Base-by-base conservation (phyloP, 139 green algal genomes). In the Closterium sp. region DNA sequence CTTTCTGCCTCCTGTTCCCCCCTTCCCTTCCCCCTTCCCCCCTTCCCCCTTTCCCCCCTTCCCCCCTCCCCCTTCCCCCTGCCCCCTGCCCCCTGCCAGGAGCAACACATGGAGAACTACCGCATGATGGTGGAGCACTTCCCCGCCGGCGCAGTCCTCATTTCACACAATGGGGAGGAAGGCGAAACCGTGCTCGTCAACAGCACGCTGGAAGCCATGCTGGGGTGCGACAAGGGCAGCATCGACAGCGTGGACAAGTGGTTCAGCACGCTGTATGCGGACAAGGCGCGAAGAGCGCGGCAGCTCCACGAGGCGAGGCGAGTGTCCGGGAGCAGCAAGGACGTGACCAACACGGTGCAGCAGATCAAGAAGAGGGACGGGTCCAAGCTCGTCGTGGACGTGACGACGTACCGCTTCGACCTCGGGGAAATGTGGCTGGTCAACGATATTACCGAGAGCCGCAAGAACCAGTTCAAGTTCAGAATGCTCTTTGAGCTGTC, bases 341-440 rank as follows among this genome's bases (percentile, higher is more conserved):
- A 33, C 4, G 83, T 86, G n/a, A 34, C n/a, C 10, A 33, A 86
- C 83, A 33, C 83, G 83, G n/a, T 86, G 30, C 83, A 86, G 83
- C n/a, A 86, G n/a, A 33, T 33, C 7, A 34, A 86, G n/a, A 33
- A 86, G n/a, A 86, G 31, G 83, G 83, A 33, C 30, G 83, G 83
- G n/a, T 34, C 83, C 19, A 32, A 34, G n/a, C n/a, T 34, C 21
- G 83, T 86, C 21, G n/a, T 86, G 83, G 83, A 86, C 7, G n/a
- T 86, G 8, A 86, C 83, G 83, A 33, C n/a, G 83, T 86, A 86
- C 1, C 83, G 8, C 21, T 32, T 32, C 16, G 83, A 33, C 28
- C 10, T 86, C 21, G 83, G 83, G n/a, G 83, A 86, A 5, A 86
- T 86, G 83, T 86, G 83, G 83, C 83, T 86, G 21, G 83, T 86